These are phyloP conservation scores for Potentilla sterilis DNA, from an alignment of 306 rosid genomes.

Conservation along the genomic window DNA sequence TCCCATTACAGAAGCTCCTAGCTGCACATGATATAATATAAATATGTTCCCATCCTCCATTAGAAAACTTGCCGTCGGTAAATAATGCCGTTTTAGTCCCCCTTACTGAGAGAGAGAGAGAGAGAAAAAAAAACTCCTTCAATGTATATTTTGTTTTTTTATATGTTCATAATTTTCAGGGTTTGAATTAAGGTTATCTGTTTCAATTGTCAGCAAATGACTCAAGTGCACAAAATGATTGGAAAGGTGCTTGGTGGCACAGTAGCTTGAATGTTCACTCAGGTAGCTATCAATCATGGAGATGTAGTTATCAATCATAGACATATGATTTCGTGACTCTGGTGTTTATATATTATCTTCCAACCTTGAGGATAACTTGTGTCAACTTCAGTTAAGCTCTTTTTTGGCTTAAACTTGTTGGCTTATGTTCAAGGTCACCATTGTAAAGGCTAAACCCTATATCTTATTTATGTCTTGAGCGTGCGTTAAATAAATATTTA, in stretches of 20 bases:
- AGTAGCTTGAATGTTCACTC: conserved; percentile 73
- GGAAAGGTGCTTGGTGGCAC: conserved; percentile 99
- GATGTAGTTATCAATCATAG: conserved; percentile 29
- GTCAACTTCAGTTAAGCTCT: not conserved
- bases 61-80: not conserved
- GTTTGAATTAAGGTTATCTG: conserved; percentile 16
- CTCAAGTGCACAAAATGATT: conserved; percentile 83
- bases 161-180: not conserved
- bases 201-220: conserved; percentile 62
- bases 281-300: conserved; percentile 60
- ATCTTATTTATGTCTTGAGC: not conserved
- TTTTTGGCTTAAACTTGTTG: not conserved
- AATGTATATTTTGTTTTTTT: conserved; percentile 1
- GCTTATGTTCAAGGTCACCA: not conserved
- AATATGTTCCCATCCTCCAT: not conserved
- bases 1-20: not conserved
- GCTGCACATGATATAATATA: not conserved
- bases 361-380: not conserved
- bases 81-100: not conserved
- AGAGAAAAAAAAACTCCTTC: not conserved
- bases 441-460: not conserved
- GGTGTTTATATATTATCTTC: conserved; percentile 17
- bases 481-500: not conserved
- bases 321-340: not conserved
- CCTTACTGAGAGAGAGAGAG: not conserved